These are phyloP conservation scores for Boeremia exigua DNA, from an alignment of 2,329 filamentous ascomycete genomes.

Conservation along the genomic window DNA sequence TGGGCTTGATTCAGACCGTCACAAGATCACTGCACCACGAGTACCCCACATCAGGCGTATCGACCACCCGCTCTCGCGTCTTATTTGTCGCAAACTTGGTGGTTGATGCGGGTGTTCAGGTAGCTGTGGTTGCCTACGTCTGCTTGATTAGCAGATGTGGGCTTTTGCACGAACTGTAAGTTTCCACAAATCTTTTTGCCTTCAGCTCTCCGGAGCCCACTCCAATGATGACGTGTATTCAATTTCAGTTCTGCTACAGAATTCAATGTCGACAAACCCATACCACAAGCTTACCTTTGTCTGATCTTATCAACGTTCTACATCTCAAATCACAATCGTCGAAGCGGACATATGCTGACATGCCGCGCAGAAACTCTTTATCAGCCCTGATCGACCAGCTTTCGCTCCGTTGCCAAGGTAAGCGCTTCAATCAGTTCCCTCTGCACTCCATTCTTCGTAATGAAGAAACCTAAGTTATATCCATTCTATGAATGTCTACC, in stretches of 20 bases:
- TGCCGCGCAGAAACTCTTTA: constrained; percentile 9
- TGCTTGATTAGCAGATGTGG: not conserved
- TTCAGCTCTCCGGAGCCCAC: constrained; percentile 3
- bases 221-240: constrained; percentile 48
- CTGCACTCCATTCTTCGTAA: constrained; percentile 35
- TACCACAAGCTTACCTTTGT: constrained; percentile 62
- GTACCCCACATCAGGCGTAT: not conserved
- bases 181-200: not conserved
- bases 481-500: constrained; percentile 66
- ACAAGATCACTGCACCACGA: not conserved
- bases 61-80: not conserved
- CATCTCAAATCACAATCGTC: not conserved
- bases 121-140: not conserved
- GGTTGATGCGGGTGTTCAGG: not conserved
- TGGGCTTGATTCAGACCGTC: not conserved
- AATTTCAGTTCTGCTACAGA: constrained; percentile 70
- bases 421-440: constrained; percentile 17
- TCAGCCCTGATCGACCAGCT: not conserved
- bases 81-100: not conserved
- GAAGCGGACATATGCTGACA: constrained; percentile 26
- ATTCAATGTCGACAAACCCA: constrained; percentile 63
- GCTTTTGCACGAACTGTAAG: constrained; percentile 22
- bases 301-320: constrained; percentile 47
- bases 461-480: constrained; percentile 66
- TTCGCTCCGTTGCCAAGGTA: constrained; percentile 21